These are phyloP conservation scores for Cladosporium cucumerinum DNA, from an alignment of 2,329 filamentous ascomycete genomes.

Conservation along the genomic window DNA sequence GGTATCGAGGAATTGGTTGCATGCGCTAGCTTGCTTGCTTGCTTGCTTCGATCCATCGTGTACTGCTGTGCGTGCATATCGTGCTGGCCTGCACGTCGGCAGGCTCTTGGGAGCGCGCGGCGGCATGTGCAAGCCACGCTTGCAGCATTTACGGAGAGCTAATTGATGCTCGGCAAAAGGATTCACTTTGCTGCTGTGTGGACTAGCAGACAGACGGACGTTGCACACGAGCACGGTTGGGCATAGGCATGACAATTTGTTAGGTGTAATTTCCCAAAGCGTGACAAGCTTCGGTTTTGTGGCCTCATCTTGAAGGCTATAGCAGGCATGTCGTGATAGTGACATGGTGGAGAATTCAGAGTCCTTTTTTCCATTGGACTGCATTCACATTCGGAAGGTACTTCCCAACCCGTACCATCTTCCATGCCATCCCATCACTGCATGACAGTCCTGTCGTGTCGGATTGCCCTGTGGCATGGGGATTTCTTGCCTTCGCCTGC, in stretches of 20 bases:
- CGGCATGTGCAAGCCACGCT: conserved; percentile 4
- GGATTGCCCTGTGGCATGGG: not conserved
- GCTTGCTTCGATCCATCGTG: not conserved
- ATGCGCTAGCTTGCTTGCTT: not conserved
- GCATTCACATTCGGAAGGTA: not conserved
- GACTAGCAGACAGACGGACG: not conserved
- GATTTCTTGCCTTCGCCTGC: not conserved
- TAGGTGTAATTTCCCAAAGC: not conserved
- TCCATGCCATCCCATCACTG: not conserved
- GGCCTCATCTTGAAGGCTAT: not conserved
- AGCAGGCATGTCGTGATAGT: not conserved
- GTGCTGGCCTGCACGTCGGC: not conserved
- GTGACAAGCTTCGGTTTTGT: not conserved
- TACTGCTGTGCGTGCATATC: not conserved
- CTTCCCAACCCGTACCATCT: not conserved
- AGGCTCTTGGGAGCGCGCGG: not conserved
- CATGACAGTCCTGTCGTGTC: conserved; percentile 5
- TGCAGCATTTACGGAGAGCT: not conserved
- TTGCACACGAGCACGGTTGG: conserved; percentile 3
- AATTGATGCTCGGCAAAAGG: not conserved
- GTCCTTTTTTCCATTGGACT: not conserved
- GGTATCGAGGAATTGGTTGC: not conserved
- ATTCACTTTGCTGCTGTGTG: not conserved
- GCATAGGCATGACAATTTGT: not conserved
- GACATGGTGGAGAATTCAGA: not conserved